Evolutionary conservation across 148 eudicot genomes (phyloP).

Genomic region (Selenicereus undatus): DNA sequence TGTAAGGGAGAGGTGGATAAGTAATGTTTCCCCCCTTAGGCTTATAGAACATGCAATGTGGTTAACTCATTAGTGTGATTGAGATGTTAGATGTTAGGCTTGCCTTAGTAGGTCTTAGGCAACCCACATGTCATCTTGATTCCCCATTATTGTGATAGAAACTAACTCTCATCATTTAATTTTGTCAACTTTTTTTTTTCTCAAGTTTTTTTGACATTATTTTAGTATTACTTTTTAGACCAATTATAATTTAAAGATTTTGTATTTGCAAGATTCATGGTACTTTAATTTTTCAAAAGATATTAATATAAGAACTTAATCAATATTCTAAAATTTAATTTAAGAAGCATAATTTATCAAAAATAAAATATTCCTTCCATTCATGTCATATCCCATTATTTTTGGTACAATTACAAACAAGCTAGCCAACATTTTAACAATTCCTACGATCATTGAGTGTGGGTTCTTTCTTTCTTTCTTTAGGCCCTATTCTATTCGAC

Average conservation of each 20-base stretch:
- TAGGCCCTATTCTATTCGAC: too few relatives aligned
- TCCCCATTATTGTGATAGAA: background rate
- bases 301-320: too few relatives aligned
- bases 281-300: too few relatives aligned
- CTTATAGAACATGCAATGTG: background rate
- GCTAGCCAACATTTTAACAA: background rate
- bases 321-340: too few relatives aligned
- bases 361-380: background rate
- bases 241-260: too few relatives aligned
- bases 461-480: background rate
- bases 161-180: too few relatives aligned
- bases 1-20: slow-evolving; percentile 9
- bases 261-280: background rate
- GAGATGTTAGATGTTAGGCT: slow-evolving; percentile 3
- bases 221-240: too few relatives aligned
- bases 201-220: background rate
- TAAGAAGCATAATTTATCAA: too few relatives aligned
- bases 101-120: slow-evolving; percentile 3
- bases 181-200: too few relatives aligned
- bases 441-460: background rate
- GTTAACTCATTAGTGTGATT: slow-evolving; percentile 1
- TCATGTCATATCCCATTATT: background rate
- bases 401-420: background rate
- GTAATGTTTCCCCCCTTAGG: slow-evolving; percentile 1
- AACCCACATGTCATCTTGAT: slow-evolving; percentile 1